Base-by-base conservation (phyloP, 129 eudicot genomes). In the Centaurea solstitialis region DNA sequence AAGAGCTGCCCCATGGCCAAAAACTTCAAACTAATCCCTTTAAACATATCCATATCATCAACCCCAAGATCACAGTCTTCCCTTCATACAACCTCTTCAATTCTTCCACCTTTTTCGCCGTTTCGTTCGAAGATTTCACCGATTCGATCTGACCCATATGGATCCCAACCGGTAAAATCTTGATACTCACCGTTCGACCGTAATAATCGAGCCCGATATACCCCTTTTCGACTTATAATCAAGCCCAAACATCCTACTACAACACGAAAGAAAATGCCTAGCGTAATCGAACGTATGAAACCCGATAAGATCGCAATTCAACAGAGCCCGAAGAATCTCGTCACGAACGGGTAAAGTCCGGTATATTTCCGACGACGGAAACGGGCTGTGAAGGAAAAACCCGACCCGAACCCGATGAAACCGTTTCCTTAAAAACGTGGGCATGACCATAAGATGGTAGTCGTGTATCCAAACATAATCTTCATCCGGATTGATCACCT, bases 271-370 rank as follows among this genome's bases (percentile, higher is more conserved):
- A 73, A 95, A 95, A 86, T 95, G 98, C 73, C 99, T 88, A 28
- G 99, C 99, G 69, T 93, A 95, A 88, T 95, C 99, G 79, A 93
- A 95, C 0, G 99, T 95, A 73, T 95, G 98, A 64, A 93, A 95
- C 37, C 99, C 99, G 59, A 95, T 81, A 11, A 95, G 89, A 86
- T 95, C 99, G 73, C 93, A 91, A 84, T 95, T 95, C 90, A 95
- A 85, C 30, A 95, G 75, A 24, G 85, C 92, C 72, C 91, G 83
- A 64, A 93, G 71, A 67, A 95, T 89, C 84, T 92, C 99, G 6
- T 93, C 97, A 17, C 98, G 86, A 73, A 93, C 93, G 0, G 99
- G 97, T 78, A 95, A 78, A 8, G 97, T 87, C 57, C 98, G 74
- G 28, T 93, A 95, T 39, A 95, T 93, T 53, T 95, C 98, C 0